phyloP scores from a whole-genome alignment of 345 rosid genomes.

The Theobroma cacao region DNA sequence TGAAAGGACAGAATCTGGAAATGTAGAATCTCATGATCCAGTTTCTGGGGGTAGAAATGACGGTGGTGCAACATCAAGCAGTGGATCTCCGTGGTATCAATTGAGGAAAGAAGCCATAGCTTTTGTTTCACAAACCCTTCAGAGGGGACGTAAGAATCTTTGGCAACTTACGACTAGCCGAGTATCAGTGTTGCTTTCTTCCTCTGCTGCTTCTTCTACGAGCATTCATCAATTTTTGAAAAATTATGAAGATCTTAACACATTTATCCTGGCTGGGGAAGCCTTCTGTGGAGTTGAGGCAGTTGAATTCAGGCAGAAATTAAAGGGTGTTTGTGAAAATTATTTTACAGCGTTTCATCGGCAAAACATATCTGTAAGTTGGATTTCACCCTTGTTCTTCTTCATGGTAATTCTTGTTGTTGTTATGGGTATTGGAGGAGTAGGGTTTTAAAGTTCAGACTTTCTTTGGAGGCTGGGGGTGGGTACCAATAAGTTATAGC shows the following conservation, averaged over 20 bases:
- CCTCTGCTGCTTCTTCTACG: conserved; percentile 70
- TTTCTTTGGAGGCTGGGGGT: background rate
- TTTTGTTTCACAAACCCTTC: conserved; percentile 85
- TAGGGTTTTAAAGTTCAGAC: background rate
- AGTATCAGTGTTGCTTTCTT: conserved; percentile 86
- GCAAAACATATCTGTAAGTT: conserved; percentile 84
- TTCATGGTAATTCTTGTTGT: background rate
- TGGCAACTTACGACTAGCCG: conserved; percentile 99
- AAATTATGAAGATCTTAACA: conserved; percentile 80
- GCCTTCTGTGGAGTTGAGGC: conserved; percentile 94
- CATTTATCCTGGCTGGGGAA: conserved; percentile 94
- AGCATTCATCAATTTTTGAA: conserved; percentile 97
- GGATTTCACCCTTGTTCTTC: conserved; percentile 12
- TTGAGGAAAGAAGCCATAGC: conserved; percentile 85
- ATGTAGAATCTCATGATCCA: conserved; percentile 28
- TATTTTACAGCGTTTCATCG: conserved; percentile 84
- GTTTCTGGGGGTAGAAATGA: conserved; percentile 48
- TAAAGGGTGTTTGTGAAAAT: conserved; percentile 85
- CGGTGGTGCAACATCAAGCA: conserved; percentile 52
- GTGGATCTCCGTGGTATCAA: conserved; percentile 90
- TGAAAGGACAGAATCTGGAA: conserved; percentile 26
- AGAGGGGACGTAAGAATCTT: conserved; percentile 87
- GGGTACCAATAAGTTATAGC: background rate
- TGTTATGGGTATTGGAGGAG: background rate
- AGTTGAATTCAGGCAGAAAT: conserved; percentile 84